These are phyloP conservation scores for Cladophialophora bantiana DNA, from an alignment of 2,329 filamentous ascomycete genomes.

Conservation along the genomic window DNA sequence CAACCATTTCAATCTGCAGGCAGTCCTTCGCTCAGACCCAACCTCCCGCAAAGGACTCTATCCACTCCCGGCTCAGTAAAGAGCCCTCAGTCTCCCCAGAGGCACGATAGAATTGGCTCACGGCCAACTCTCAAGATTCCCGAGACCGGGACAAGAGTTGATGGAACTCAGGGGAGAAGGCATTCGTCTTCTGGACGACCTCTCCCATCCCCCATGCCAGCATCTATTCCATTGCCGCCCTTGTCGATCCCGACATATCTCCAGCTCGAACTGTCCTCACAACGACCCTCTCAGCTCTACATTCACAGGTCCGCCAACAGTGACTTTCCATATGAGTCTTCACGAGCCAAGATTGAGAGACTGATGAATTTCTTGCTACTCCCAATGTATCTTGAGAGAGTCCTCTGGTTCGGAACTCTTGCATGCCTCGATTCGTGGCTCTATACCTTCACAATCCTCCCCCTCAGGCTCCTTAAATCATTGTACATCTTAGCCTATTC, in stretches of 20 bases:
- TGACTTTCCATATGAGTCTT: conserved; percentile 86
- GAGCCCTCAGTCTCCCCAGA: conserved; percentile 32
- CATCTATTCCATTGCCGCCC: conserved; percentile 66
- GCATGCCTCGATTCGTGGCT: conserved; percentile 96
- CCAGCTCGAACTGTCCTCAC: conserved; percentile 69
- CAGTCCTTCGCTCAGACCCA: conserved; percentile 24
- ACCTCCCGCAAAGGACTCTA: conserved; percentile 21
- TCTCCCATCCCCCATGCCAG: conserved; percentile 57
- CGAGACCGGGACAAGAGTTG: conserved; percentile 15
- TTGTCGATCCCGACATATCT: conserved; percentile 70
- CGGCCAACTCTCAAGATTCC: conserved; percentile 33
- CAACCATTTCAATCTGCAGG: conserved; percentile 16
- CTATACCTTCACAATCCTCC: conserved; percentile 94
- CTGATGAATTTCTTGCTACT: conserved; percentile 86
- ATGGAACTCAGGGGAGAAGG: conserved; percentile 26
- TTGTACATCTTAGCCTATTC: conserved; percentile 77
- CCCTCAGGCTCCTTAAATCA: conserved; percentile 84
- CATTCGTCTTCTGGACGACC: conserved; percentile 40
- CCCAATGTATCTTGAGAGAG: conserved; percentile 80
- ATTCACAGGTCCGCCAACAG: conserved; percentile 64
- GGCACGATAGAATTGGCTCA: conserved; percentile 19
- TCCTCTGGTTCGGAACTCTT: conserved; percentile 84
- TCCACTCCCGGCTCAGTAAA: conserved; percentile 28
- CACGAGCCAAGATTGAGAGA: conserved; percentile 88
- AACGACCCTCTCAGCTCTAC: conserved; percentile 67